Conservation (phyloP, 371 early-diverging fungal genomes). For the Batkoa obscura region DNA sequence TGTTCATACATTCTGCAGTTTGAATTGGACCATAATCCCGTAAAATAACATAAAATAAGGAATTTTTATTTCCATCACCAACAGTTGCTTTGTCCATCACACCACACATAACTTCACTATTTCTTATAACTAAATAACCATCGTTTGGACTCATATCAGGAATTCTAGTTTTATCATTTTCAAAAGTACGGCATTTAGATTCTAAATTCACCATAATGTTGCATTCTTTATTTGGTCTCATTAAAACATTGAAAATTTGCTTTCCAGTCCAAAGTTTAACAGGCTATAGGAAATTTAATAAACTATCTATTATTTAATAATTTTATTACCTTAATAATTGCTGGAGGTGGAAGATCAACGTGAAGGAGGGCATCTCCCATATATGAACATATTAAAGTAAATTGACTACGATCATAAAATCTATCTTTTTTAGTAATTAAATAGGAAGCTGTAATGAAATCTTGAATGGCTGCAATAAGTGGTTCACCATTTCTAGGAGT, state of each 20-base stretch:
- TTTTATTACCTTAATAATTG: conserved; percentile 69
- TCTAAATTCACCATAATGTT: conserved; percentile 67
- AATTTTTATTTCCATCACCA: conserved; percentile 92
- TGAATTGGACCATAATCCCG: conserved; percentile 77
- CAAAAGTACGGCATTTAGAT: conserved; percentile 61
- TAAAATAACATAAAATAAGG: conserved; percentile 82
- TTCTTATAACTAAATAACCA: conserved; percentile 71
- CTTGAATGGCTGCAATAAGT: conserved; percentile 97
- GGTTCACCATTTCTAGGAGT: conserved; percentile 98
- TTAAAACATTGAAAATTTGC: conserved; percentile 58
- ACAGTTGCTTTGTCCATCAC: conserved; percentile 88
- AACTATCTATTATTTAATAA: conserved; percentile 5
- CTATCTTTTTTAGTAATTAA: conserved; percentile 81
- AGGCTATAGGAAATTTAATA: too few relatives aligned
- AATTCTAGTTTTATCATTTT: conserved; percentile 27
- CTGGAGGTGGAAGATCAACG: conserved; percentile 85
- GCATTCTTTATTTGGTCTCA: conserved; percentile 62
- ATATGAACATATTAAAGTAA: conserved; percentile 76
- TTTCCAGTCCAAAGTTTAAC: conserved; percentile 41
- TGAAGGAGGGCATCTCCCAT: conserved; percentile 58
- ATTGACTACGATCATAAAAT: conserved; percentile 89
- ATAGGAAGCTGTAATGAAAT: conserved; percentile 97
- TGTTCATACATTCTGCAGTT: conserved; percentile 86
- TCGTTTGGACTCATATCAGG: conserved; percentile 79
- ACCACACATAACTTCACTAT: conserved; percentile 91